Evolutionary conservation across 2,329 filamentous ascomycete genomes (phyloP), one percentile per base, ranked within the genome.

Genomic region (Coniochaeta sp.): DNA sequence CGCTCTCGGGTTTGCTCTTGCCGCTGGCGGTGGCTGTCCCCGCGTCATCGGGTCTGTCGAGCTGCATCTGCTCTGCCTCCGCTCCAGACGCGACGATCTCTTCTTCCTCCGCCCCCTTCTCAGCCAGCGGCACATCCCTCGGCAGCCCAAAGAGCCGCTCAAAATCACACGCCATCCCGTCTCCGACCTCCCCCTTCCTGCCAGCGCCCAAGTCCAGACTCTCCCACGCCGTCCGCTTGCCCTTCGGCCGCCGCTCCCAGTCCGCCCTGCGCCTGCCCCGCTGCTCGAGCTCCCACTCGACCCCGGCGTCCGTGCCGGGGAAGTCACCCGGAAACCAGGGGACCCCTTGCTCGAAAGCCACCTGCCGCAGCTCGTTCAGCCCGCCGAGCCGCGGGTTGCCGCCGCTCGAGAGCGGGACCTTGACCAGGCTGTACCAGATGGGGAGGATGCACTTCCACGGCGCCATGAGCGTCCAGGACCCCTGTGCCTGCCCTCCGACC

Each of bases 291-390:
- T 96, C 90, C 90, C 92, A 97, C 17, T 80, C 77, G 70, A 84
- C 87, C 1, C 95, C 95, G 1, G 92, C 89, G 60, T 83, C 81
- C 0, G 92, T 96, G 4, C 88, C 90, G 0, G 90, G 87, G 63
- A 85, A 90, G 71, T 99, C 95, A 3, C 85, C 89, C 0, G 95
- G 95, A 69, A 96, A 99, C 84, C 89, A 96, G 1, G 91, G 86
- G 40, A 82, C 75, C 0, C 85, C 85, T 22, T 86, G 83, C 74
- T 98, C 93, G 69, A 96, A 96, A 0, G 86, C 78, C 24, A 96
- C 81, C 70, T 98, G 93, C 38, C 87, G 84, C 57, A 86, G 80
- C 73, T 99, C 89, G 52, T 90, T 81, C 34, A 97, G 69, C 0
- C 95, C 93, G 1, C 90, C 93, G 65, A 96, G 91, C 26, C 88